phyloP scores from a whole-genome alignment of 2,329 filamentous ascomycete species.

The Apiospora aurea region DNA sequence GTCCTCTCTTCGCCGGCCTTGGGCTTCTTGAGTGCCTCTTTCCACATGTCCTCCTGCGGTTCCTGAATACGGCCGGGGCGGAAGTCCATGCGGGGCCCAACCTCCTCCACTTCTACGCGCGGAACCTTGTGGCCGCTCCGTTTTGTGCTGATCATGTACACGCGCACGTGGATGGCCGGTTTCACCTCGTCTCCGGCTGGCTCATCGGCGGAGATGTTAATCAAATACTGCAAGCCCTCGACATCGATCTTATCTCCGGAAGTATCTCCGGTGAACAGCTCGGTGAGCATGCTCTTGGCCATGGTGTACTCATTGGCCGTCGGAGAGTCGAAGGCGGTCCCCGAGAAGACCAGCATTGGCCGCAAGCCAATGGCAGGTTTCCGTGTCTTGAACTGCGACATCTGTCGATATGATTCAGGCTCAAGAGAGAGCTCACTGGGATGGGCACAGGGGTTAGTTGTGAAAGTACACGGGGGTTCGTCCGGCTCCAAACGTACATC shows the following conservation, averaged over 20 bases:
- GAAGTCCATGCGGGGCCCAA: conserved; percentile 86
- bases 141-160: conserved; percentile 87
- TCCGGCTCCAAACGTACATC: conserved; percentile 52
- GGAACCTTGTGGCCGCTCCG: conserved; percentile 87
- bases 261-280: conserved; percentile 87
- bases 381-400: conserved; percentile 78
- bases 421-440: conserved; percentile 78
- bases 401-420: conserved; percentile 71
- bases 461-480: not conserved
- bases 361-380: conserved; percentile 83
- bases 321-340: conserved; percentile 84
- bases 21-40: conserved; percentile 88
- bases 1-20: conserved; percentile 77
- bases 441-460: not conserved
- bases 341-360: conserved; percentile 90
- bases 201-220: conserved; percentile 82
- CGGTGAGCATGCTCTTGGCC: conserved; percentile 85
- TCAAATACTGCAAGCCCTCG: conserved; percentile 90
- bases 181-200: conserved; percentile 54
- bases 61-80: conserved; percentile 77
- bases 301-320: conserved; percentile 81
- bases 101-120: conserved; percentile 91
- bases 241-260: conserved; percentile 86
- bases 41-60: conserved; percentile 79
- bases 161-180: conserved; percentile 71